These are phyloP conservation scores for Vaucheria bursata DNA, from an alignment of 352 stramenopile species.

Conservation along the genomic window DNA sequence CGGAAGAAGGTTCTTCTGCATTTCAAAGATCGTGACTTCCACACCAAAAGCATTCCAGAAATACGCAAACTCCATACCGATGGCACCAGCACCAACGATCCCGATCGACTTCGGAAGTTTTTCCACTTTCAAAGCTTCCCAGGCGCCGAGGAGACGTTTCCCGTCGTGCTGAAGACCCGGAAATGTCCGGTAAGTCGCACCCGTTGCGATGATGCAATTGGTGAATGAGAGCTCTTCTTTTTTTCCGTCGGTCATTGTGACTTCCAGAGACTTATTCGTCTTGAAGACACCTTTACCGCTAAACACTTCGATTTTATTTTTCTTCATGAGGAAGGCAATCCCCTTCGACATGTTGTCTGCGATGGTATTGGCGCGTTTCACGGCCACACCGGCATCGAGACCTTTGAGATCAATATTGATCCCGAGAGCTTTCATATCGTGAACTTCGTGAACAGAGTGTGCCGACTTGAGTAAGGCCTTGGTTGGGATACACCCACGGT, in stretches of 20 bases:
- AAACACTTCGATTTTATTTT: background rate
- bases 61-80: background rate
- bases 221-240: background rate
- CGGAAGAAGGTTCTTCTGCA: background rate
- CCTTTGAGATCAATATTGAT: background rate
- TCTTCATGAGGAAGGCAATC: background rate
- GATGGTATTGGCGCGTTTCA: background rate
- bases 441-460: background rate
- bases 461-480: background rate
- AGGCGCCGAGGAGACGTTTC: background rate
- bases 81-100: background rate
- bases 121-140: background rate
- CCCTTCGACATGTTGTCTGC: background rate
- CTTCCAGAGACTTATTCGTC: background rate
- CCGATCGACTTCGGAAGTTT: background rate
- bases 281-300: background rate
- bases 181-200: background rate
- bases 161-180: background rate
- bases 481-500: background rate
- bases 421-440: background rate
- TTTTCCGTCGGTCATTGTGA: background rate
- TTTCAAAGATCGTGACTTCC: background rate
- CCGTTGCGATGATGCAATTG: background rate
- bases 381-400: background rate
- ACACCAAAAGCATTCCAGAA: background rate